These are phyloP conservation scores for Astrothelium subdiscretum DNA, from an alignment of 495 filamentous ascomycete species.

Conservation along the genomic window DNA sequence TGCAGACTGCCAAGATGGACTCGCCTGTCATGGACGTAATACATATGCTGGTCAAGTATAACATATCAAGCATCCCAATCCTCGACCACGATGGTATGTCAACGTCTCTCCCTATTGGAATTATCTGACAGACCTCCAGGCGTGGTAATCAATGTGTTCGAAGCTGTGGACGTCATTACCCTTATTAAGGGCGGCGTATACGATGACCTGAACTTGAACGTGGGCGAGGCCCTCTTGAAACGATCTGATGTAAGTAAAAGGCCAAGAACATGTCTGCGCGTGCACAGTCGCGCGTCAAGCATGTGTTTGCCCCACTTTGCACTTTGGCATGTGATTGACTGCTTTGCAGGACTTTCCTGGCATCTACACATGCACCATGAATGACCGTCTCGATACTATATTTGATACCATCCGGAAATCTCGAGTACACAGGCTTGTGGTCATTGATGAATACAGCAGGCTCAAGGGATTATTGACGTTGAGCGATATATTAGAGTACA, in stretches of 20 bases:
- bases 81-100: conserved; percentile 61
- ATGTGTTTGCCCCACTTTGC: too few species aligned
- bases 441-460: conserved; percentile 77
- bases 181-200: conserved; percentile 90
- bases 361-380: conserved; percentile 88
- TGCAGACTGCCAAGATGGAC: conserved; percentile 79
- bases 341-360: conserved; percentile 69
- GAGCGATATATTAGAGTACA: conserved; percentile 93
- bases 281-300: too few species aligned
- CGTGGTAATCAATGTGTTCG: conserved; percentile 87
- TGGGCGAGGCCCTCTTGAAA: conserved; percentile 83
- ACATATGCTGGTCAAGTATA: conserved; percentile 80
- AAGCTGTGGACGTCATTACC: conserved; percentile 93
- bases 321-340: conserved; percentile 14
- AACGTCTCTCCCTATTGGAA: not conserved
- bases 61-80: conserved; percentile 92
- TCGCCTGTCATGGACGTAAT: conserved; percentile 94
- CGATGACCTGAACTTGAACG: conserved; percentile 74
- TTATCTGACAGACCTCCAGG: conserved; percentile 30
- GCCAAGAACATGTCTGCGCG: not conserved
- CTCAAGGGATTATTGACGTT: conserved; percentile 85
- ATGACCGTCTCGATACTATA: conserved; percentile 87
- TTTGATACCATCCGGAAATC: conserved; percentile 95
- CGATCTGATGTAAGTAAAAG: conserved; percentile 53
- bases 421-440: conserved; percentile 80